phyloP scores from a whole-genome alignment of 2,329 filamentous ascomycete species.

The Sporothrix dimorphospora region DNA sequence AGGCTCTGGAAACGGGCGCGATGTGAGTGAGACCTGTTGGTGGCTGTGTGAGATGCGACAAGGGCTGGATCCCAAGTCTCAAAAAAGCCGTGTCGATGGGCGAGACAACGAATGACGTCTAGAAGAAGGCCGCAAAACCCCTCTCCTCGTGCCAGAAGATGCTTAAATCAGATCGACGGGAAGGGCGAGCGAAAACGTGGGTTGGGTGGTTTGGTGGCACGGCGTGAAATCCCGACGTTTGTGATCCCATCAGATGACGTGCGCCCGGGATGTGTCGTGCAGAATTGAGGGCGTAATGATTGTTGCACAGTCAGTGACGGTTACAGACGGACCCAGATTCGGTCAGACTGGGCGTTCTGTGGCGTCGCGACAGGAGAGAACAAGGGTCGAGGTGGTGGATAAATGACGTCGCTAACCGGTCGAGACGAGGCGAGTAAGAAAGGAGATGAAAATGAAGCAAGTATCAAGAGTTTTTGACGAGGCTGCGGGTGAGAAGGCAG shows the following conservation, averaged over 20 bases:
- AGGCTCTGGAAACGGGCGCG: not conserved
- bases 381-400: too few species aligned
- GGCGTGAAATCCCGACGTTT: not conserved
- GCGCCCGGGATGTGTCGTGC: not conserved
- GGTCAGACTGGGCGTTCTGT: not conserved
- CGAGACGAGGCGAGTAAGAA: too few species aligned
- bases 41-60: not conserved
- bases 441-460: too few species aligned
- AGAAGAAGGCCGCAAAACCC: not conserved
- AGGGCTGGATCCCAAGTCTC: not conserved
- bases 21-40: not conserved
- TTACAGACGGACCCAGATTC: not conserved
- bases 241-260: constrained; percentile 10
- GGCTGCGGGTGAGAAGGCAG: not conserved
- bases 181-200: not conserved
- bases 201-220: not conserved
- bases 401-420: too few species aligned
- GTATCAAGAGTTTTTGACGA: too few species aligned
- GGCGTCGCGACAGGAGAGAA: not conserved
- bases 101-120: not conserved
- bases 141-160: not conserved
- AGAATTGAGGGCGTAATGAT: not conserved
- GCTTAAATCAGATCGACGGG: not conserved
- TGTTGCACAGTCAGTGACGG: not conserved
- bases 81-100: not conserved